Evolutionary conservation across 2,329 filamentous ascomycete species (phyloP), one percentile per base, ranked within the genome.

Genomic region (Cercospora sesami): DNA sequence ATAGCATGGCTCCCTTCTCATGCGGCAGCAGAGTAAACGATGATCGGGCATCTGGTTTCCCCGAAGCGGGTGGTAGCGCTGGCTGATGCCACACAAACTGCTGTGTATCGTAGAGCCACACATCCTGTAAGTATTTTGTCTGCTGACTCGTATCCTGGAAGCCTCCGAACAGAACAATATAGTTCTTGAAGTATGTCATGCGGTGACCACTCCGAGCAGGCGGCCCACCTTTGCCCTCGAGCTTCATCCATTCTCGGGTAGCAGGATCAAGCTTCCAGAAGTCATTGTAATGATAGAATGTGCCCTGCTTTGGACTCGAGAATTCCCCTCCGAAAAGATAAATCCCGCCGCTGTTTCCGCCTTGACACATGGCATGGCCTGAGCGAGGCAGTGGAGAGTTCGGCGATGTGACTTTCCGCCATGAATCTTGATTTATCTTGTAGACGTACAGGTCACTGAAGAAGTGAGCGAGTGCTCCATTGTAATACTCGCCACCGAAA

Each of bases 231-330:
- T 89, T 90, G 2, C 85, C 86, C 79, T 99, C 95, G 36, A 99
- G 84, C 69, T 94, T 91, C 66, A 89, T 91, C 95, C 95, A 99
- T 82, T 99, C 95, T 74, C 93, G 86, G 7, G 87, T 89, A 8
- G 86, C 86, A 0, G 94, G 91, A 77, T 98, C 94, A 53, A 98
- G 86, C 60, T 91, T 86, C 94, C 95, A 99, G 79, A 99, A 98
- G 81, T 98, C 95, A 76, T 96, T 97, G 82, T 99, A 99, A 80
- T 99, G 95, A 79, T 99, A 97, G 77, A 99, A 99, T 0, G 94
- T 98, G 4, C 95, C 95, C 80, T 98, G 95, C 78, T 97, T 98
- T 2, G 95, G 95, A 30, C 91, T 94, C 67, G 92, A 96, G 79
- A 99, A 99, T 81, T 99, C 95, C 69, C 94, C 95, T 71, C 95